These are phyloP conservation scores for Chrysanthemum makinoi DNA, from an alignment of 129 eudicot species.

Conservation along the genomic window DNA sequence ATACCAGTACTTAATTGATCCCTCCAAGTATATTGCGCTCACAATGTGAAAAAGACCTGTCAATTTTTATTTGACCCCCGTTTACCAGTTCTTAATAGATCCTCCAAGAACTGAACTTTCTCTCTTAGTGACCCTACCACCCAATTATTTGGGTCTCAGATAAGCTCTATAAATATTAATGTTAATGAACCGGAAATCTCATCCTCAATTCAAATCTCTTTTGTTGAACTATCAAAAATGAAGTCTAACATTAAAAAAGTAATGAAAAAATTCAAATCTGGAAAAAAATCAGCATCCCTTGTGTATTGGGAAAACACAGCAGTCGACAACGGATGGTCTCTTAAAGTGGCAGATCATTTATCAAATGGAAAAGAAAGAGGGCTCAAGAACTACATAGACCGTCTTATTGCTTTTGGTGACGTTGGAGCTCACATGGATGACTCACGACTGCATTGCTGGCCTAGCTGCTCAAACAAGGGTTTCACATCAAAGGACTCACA, in stretches of 20 bases:
- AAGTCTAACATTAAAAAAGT: background rate
- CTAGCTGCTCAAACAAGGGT: background rate
- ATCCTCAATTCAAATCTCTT: background rate
- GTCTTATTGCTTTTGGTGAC: background rate
- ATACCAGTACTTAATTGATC: too few relatives aligned
- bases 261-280: background rate
- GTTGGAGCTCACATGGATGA: background rate
- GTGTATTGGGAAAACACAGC: background rate
- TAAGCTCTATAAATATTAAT: too few relatives aligned
- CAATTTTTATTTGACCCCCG: too few relatives aligned
- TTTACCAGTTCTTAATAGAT: too few relatives aligned
- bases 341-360: background rate
- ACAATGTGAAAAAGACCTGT: too few relatives aligned
- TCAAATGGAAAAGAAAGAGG: background rate
- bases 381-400: background rate
- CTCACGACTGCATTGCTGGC: background rate
- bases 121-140: too few relatives aligned
- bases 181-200: background rate
- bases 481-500: background rate
- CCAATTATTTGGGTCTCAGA: too few relatives aligned
- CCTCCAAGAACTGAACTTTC: too few relatives aligned
- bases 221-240: background rate
- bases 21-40: too few relatives aligned
- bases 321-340: background rate
- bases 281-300: background rate